phyloP scores from a whole-genome alignment of 2,329 filamentous ascomycete species.

The Fusarium phyllophilum region DNA sequence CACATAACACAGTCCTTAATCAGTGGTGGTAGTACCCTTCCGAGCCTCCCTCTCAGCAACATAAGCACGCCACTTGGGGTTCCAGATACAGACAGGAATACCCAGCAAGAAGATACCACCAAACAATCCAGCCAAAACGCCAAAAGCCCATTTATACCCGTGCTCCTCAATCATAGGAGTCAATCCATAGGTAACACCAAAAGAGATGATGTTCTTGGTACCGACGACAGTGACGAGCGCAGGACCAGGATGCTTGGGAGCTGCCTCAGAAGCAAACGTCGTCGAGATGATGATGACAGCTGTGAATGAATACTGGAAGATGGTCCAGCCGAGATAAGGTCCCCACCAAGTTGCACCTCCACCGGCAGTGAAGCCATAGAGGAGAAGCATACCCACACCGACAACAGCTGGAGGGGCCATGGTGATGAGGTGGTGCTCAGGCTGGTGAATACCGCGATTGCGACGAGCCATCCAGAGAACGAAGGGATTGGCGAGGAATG shows the following conservation, averaged over 20 bases:
- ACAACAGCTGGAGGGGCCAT: constrained; percentile 24
- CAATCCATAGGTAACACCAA: constrained; percentile 4
- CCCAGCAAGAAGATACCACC: constrained; percentile 27
- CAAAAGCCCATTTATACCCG: constrained; percentile 8
- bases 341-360: constrained; percentile 12
- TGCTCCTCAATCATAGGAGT: constrained; percentile 11
- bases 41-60: constrained; percentile 11
- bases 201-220: constrained; percentile 15
- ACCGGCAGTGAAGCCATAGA: constrained; percentile 11
- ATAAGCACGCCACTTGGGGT: constrained; percentile 25
- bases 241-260: constrained; percentile 12
- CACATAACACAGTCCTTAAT: not conserved
- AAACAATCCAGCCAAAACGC: constrained; percentile 11
- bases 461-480: constrained; percentile 29
- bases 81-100: constrained; percentile 27
- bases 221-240: constrained; percentile 13
- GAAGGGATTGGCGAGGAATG: constrained; percentile 5
- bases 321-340: constrained; percentile 15
- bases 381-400: constrained; percentile 20
- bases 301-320: constrained; percentile 16
- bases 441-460: constrained; percentile 21
- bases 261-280: constrained; percentile 10
- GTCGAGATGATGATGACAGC: constrained; percentile 9
- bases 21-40: not conserved
- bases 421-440: constrained; percentile 30